phyloP scores from a whole-genome alignment of 1,284 basidiomycete species.

The Moesziomyces aphidis region DNA sequence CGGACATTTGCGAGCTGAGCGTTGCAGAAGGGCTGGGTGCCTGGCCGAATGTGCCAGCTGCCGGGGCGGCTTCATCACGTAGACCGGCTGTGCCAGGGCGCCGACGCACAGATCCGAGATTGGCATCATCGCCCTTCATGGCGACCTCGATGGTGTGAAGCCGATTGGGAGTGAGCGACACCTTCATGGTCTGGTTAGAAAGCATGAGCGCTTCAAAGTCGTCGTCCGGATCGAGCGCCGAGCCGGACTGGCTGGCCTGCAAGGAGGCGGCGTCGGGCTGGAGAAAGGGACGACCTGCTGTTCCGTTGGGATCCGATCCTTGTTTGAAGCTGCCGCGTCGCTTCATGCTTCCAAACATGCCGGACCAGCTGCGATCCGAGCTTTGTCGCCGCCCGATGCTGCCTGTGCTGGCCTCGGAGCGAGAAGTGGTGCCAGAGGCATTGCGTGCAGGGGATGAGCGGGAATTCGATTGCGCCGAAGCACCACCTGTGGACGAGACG shows the following conservation, averaged over 20 bases:
- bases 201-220: constrained; percentile 63
- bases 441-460: constrained; percentile 5
- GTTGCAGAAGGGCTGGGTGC: constrained; percentile 17
- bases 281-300: constrained; percentile 12
- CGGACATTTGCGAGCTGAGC: constrained; percentile 10
- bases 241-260: constrained; percentile 3
- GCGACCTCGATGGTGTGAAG: constrained; percentile 60
- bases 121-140: constrained; percentile 31
- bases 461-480: constrained; percentile 4
- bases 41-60: constrained; percentile 9
- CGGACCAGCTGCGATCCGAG: constrained; percentile 46
- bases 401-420: constrained; percentile 5
- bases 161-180: constrained; percentile 83
- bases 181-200: constrained; percentile 70
- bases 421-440: not conserved
- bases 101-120: constrained; percentile 20
- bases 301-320: constrained; percentile 32
- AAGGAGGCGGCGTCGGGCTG: constrained; percentile 6
- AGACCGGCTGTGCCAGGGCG: constrained; percentile 44
- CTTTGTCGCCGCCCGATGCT: constrained; percentile 35
- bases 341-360: constrained; percentile 48
- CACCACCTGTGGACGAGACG: constrained; percentile 7
- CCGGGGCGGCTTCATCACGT: constrained; percentile 16
- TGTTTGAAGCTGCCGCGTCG: constrained; percentile 56
- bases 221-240: constrained; percentile 40